A percentile compares a stretch with the other conserved stretches of the same genome.
Evolutionary conservation across 768 basidiomycete species (phyloP).

Genomic region (Chalciporus chontae): DNA sequence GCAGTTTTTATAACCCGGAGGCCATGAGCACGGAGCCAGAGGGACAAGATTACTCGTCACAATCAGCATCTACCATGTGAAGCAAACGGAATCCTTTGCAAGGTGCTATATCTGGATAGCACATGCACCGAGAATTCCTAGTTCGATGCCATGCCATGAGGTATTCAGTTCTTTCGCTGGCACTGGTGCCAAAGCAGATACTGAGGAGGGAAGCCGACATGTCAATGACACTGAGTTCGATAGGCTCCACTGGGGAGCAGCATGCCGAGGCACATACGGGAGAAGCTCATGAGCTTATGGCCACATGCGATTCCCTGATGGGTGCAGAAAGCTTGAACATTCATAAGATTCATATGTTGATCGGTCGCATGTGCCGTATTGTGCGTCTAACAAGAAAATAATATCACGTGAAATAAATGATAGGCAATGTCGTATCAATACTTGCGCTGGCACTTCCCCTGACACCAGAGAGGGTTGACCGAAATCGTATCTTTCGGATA

Average conservation of each 20-base stretch:
- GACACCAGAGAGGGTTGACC: slow-evolving; percentile 10
- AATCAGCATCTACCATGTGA: slow-evolving; percentile 10
- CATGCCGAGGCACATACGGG: neutral
- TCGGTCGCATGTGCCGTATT: slow-evolving; percentile 2
- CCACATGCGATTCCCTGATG: slow-evolving; percentile 17
- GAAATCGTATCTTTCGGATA: slow-evolving; percentile 19
- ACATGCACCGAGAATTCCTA: slow-evolving; percentile 6
- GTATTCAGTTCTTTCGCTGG: slow-evolving; percentile 8
- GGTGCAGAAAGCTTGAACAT: neutral
- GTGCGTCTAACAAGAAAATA: slow-evolving; percentile 2
- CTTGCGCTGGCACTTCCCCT: neutral
- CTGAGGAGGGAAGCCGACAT: neutral
- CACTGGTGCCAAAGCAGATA: neutral
- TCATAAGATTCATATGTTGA: too few species aligned
- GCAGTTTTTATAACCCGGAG: slow-evolving; percentile 18
- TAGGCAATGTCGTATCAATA: neutral
- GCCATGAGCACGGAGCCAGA: neutral
- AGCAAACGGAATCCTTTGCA: slow-evolving; percentile 1
- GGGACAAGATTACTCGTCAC: neutral
- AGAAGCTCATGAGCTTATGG: slow-evolving; percentile 9
- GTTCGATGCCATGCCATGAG: slow-evolving; percentile 1
- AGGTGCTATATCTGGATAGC: slow-evolving; percentile 10
- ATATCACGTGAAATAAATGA: slow-evolving; percentile 11
- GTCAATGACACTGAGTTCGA: neutral
- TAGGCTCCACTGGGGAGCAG: neutral